A percentile compares a stretch with the other conserved stretches of the same genome.
Conservation (phyloP, 306 rosid species). For the Mimosa pudica region DNA sequence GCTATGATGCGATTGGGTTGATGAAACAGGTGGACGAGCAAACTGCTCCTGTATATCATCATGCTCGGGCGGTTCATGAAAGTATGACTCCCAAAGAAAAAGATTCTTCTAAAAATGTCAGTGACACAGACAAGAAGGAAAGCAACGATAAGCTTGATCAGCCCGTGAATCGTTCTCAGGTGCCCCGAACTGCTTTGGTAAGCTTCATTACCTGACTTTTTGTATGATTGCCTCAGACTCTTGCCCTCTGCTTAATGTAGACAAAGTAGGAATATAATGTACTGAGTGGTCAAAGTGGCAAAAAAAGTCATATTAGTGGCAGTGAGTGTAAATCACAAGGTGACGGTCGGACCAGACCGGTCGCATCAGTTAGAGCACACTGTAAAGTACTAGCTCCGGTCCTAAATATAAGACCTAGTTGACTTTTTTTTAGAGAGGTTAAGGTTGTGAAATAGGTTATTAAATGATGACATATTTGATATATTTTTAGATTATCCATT, state of each 20-base stretch:
- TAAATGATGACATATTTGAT: too few relatives aligned
- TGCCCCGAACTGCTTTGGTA: constrained; percentile 66
- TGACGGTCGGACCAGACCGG: too few relatives aligned
- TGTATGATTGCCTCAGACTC: background rate
- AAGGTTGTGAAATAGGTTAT: too few relatives aligned
- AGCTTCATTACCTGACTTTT: constrained; percentile 5
- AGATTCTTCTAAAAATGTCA: constrained; percentile 35
- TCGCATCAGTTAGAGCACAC: too few relatives aligned
- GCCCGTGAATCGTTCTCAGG: constrained; percentile 46
- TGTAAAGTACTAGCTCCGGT: too few relatives aligned
- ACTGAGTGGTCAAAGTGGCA: too few relatives aligned
- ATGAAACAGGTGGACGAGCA: constrained; percentile 91
- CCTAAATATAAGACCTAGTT: too few relatives aligned
- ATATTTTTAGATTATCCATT: too few relatives aligned
- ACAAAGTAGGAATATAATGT: background rate
- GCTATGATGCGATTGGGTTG: constrained; percentile 91
- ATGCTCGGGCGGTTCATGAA: constrained; percentile 73
- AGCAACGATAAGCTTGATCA: constrained; percentile 36
- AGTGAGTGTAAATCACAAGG: too few relatives aligned
- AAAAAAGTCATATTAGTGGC: background rate
- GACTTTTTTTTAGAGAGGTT: too few relatives aligned
- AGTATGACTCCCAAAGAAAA: constrained; percentile 70
- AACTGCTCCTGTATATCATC: constrained; percentile 82
- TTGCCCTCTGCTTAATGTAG: background rate
- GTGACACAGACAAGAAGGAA: constrained; percentile 39